Conservation (phyloP, 2,329 filamentous ascomycete species). For the Harringtonia lauricola region DNA sequence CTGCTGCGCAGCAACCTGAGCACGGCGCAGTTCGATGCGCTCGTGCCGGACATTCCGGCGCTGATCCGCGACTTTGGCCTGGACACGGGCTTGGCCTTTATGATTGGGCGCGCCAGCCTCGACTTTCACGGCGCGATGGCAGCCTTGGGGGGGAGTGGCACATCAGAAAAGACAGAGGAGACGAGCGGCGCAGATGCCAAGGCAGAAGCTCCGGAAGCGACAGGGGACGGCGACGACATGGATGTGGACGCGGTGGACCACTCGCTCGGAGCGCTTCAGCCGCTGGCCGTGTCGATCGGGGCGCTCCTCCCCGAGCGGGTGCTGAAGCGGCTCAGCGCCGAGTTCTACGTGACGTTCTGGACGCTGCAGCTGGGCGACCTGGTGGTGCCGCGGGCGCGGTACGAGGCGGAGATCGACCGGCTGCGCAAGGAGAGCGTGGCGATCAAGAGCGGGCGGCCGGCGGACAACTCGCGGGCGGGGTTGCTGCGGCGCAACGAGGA, state of each 20-base stretch:
- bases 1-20: slow-evolving; percentile 72
- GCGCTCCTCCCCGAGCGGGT: slow-evolving; percentile 48
- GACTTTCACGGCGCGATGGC: slow-evolving; percentile 40
- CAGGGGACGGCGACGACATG: not conserved
- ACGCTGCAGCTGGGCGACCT: slow-evolving; percentile 76
- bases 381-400: slow-evolving; percentile 63
- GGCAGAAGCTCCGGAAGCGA: not conserved
- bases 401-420: slow-evolving; percentile 62
- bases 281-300: slow-evolving; percentile 60
- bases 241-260: slow-evolving; percentile 12
- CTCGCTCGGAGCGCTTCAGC: slow-evolving; percentile 50
- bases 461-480: slow-evolving; percentile 58
- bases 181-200: not conserved
- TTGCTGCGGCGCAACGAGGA: slow-evolving; percentile 57
- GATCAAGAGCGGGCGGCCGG: slow-evolving; percentile 54
- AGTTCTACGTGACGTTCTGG: slow-evolving; percentile 91
- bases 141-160: too few relatives aligned
- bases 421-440: slow-evolving; percentile 56
- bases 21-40: slow-evolving; percentile 62
- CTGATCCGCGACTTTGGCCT: slow-evolving; percentile 72
- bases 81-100: slow-evolving; percentile 71
- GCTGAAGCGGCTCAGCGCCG: slow-evolving; percentile 61
- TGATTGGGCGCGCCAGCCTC: slow-evolving; percentile 68
- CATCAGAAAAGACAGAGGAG: not conserved
- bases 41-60: slow-evolving; percentile 63